A percentile compares a stretch with the other conserved stretches of the same genome.
phyloP scores from a whole-genome alignment of 2,329 filamentous ascomycete species.

The Colletotrichum phormii region DNA sequence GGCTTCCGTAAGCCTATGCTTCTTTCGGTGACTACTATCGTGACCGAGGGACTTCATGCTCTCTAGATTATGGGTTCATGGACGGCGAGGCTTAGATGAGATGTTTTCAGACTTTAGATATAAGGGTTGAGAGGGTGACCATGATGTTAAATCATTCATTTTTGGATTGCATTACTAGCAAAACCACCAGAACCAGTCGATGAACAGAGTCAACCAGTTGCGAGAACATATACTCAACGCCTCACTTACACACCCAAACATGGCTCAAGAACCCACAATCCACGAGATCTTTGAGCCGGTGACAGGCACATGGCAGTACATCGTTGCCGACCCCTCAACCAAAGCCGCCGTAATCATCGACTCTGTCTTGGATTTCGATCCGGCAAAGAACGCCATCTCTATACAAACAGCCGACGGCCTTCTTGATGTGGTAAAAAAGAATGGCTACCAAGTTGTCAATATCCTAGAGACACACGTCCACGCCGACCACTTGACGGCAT shows the following conservation, averaged over 20 bases:
- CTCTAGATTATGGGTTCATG: not conserved
- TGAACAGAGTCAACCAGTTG: not conserved
- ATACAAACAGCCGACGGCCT: constrained; percentile 62
- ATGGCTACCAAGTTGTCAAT: constrained; percentile 57
- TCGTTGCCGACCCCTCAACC: constrained; percentile 62
- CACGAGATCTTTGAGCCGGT: constrained; percentile 48
- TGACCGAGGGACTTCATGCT: not conserved
- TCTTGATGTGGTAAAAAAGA: constrained; percentile 52
- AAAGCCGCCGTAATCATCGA: constrained; percentile 64
- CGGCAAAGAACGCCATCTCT: constrained; percentile 48
- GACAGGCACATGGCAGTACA: constrained; percentile 65
- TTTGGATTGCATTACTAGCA: not conserved
- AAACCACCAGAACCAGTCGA: not conserved
- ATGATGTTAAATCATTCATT: not conserved
- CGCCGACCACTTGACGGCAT: constrained; percentile 66
- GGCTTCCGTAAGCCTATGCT: not conserved
- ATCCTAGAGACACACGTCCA: constrained; percentile 70
- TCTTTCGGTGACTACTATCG: constrained; percentile 4
- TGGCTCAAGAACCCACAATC: constrained; percentile 44
- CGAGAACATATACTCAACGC: not conserved
- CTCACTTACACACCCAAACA: not conserved
- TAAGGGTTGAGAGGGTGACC: not conserved
- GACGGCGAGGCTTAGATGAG: not conserved
- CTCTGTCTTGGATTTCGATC: constrained; percentile 66
- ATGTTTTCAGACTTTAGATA: not conserved